Conservation (phyloP, 2,329 filamentous ascomycete species). For the Penicillium psychrosexuale region DNA sequence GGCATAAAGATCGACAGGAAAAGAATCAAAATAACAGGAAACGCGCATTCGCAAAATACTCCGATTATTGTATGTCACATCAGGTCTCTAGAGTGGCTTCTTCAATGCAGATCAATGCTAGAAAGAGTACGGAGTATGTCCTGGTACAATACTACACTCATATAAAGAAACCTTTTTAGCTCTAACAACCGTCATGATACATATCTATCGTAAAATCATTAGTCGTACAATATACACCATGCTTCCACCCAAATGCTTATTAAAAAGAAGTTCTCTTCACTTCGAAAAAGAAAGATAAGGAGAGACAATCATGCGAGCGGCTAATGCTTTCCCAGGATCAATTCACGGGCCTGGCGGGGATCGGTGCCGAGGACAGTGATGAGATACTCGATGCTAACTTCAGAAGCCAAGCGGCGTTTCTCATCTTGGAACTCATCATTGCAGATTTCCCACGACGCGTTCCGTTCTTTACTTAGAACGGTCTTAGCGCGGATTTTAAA, state of each 20-base stretch:
- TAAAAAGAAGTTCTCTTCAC: slow-evolving; percentile 3
- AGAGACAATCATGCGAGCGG: background rate
- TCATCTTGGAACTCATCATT: slow-evolving; percentile 71
- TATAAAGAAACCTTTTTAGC: background rate
- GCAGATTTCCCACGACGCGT: slow-evolving; percentile 67
- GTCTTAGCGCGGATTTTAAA: slow-evolving; percentile 85
- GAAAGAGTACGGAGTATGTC: background rate
- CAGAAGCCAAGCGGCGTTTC: slow-evolving; percentile 63
- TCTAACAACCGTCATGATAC: slow-evolving; percentile 29
- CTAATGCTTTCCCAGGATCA: slow-evolving; percentile 35
- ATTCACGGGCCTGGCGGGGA: slow-evolving; percentile 51
- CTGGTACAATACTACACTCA: background rate
- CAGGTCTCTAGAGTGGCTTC: background rate
- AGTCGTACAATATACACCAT: slow-evolving; percentile 33
- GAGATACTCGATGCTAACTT: slow-evolving; percentile 67
- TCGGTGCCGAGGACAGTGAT: slow-evolving; percentile 60
- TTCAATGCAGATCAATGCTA: background rate
- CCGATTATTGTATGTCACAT: background rate
- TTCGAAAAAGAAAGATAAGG: slow-evolving; percentile 7
- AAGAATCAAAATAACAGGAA: background rate
- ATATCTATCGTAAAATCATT: slow-evolving; percentile 41
- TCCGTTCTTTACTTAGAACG: slow-evolving; percentile 65
- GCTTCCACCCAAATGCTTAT: slow-evolving; percentile 9
- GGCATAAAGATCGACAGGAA: background rate
- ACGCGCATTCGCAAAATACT: background rate